Evolutionary conservation across 2,329 filamentous ascomycete genomes (phyloP).

Genomic region (Periconia sp.): DNA sequence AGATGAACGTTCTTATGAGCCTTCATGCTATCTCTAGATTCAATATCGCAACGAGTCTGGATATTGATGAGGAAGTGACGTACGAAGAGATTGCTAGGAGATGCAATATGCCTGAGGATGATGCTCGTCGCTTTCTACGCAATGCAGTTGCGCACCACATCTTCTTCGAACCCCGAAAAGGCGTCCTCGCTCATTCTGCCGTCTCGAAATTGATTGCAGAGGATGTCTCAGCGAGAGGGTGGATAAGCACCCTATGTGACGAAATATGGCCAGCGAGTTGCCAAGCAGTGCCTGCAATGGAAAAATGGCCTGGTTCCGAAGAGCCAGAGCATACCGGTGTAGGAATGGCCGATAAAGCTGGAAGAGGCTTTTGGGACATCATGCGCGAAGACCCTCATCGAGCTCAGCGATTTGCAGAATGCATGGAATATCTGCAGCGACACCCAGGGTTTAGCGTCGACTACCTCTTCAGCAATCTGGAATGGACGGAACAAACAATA

Average conservation of each 20-base stretch:
- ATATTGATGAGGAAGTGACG: constrained; percentile 16
- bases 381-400: too few relatives aligned
- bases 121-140: constrained; percentile 1
- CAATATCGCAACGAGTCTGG: constrained; percentile 19
- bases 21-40: constrained; percentile 26
- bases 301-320: constrained; percentile 5
- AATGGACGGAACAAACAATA: too few relatives aligned
- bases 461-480: too few relatives aligned
- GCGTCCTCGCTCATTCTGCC: constrained; percentile 2
- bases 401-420: too few relatives aligned
- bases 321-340: constrained; percentile 3
- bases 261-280: constrained; percentile 1
- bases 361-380: too few relatives aligned
- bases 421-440: too few relatives aligned
- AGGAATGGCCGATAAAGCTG: too few relatives aligned
- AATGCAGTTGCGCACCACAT: constrained; percentile 1
- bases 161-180: constrained; percentile 3
- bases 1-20: constrained; percentile 16
- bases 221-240: background rate
- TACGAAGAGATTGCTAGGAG: constrained; percentile 22
- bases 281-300: background rate
- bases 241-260: background rate
- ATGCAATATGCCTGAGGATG: constrained; percentile 8
- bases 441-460: too few relatives aligned
- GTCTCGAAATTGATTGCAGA: constrained; percentile 1